phyloP scores from a whole-genome alignment of 2,329 filamentous ascomycete genomes.

The Thelonectria blattea region DNA sequence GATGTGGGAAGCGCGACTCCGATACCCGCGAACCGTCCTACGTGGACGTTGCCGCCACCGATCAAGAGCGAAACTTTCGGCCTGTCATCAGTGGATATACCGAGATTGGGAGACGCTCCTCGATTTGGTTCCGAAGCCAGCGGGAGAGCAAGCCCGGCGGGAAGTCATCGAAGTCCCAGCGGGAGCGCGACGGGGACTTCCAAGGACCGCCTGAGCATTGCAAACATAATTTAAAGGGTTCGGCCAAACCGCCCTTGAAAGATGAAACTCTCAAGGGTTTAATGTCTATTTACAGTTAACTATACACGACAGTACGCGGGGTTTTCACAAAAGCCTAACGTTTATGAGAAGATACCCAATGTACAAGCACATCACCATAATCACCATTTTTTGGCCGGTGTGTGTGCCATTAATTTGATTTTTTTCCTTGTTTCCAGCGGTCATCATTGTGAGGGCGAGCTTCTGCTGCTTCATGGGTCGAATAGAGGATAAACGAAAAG shows the following conservation, averaged over 20 bases:
- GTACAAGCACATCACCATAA: conserved; percentile 10
- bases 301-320: conserved; percentile 7
- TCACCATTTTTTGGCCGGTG: background rate
- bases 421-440: background rate
- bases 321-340: background rate
- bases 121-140: conserved; percentile 40
- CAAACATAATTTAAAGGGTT: conserved; percentile 50
- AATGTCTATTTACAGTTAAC: conserved; percentile 29
- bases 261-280: conserved; percentile 20
- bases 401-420: background rate
- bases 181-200: conserved; percentile 28
- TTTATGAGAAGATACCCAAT: conserved; percentile 17
- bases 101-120: conserved; percentile 40
- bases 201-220: conserved; percentile 49
- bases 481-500: background rate
- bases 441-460: background rate
- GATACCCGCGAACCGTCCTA: conserved; percentile 41
- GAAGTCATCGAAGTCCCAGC: conserved; percentile 31
- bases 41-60: conserved; percentile 45
- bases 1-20: conserved; percentile 37
- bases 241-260: background rate
- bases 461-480: background rate
- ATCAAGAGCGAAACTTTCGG: conserved; percentile 44
- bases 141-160: conserved; percentile 38
- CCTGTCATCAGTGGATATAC: conserved; percentile 36